Percentiles rank a stretch among this genome's conserved stretches.
These are phyloP conservation scores for Cercospora zeina DNA, from an alignment of 2,329 filamentous ascomycete genomes.

Conservation along the genomic window DNA sequence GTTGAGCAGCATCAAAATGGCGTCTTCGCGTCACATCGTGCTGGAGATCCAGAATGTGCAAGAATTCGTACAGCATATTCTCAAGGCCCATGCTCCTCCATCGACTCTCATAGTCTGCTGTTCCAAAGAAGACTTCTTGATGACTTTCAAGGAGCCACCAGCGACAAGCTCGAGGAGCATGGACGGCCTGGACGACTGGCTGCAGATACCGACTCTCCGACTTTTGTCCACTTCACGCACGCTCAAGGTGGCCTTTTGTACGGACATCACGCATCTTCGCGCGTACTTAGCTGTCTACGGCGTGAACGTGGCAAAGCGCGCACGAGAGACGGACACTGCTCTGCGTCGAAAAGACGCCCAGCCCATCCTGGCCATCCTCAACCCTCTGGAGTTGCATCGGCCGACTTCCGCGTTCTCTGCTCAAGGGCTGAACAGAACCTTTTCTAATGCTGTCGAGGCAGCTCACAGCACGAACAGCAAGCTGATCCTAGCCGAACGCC, in stretches of 20 bases:
- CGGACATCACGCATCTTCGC: slow-evolving; percentile 74
- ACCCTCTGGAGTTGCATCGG: slow-evolving; percentile 64
- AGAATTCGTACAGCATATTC: slow-evolving; percentile 63
- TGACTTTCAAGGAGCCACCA: slow-evolving; percentile 48
- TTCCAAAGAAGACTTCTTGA: slow-evolving; percentile 63
- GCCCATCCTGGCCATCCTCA: slow-evolving; percentile 63
- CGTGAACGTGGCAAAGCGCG: slow-evolving; percentile 18
- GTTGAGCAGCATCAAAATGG: slow-evolving; percentile 17
- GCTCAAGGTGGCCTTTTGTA: slow-evolving; percentile 69
- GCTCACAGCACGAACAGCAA: slow-evolving; percentile 45
- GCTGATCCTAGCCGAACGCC: slow-evolving; percentile 46
- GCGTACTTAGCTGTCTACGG: slow-evolving; percentile 59
- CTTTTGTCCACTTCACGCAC: slow-evolving; percentile 68
- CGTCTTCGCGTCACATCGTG: slow-evolving; percentile 38
- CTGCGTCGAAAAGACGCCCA: slow-evolving; percentile 18
- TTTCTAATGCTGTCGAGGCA: slow-evolving; percentile 64
- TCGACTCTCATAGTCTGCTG: slow-evolving; percentile 73
- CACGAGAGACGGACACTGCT: slow-evolving; percentile 11
- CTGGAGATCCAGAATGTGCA: slow-evolving; percentile 45
- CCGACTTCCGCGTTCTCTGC: slow-evolving; percentile 73
- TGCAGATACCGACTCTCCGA: slow-evolving; percentile 60
- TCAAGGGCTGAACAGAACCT: slow-evolving; percentile 66
- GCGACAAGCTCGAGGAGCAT: background rate
- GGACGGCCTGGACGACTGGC: slow-evolving; percentile 4
- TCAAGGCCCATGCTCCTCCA: slow-evolving; percentile 57